Percentiles rank a stretch among this genome's conserved stretches.
Evolutionary conservation across 768 basidiomycete species (phyloP).

Genomic region (Boletus sensibilis): DNA sequence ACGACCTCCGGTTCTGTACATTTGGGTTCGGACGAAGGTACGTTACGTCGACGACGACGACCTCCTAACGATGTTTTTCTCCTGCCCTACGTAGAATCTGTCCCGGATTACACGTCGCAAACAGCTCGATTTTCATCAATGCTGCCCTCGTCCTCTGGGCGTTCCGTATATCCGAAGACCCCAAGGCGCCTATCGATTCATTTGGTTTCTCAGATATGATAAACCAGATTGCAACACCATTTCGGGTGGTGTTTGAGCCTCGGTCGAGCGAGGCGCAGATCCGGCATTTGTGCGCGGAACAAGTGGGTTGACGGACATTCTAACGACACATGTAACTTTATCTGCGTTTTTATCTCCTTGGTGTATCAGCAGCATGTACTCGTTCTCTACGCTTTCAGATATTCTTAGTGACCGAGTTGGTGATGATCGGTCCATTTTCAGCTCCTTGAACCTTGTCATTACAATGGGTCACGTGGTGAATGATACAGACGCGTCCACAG

Average conservation of each 20-base stretch:
- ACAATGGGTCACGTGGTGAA: not conserved
- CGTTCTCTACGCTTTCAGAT: not conserved
- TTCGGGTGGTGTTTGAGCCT: not conserved
- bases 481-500: not conserved
- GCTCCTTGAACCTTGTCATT: too few relatives aligned
- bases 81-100: not conserved
- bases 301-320: not conserved
- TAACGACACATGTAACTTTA: not conserved
- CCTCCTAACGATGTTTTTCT: not conserved
- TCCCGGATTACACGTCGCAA: slow-evolving; percentile 2
- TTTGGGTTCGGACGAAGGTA: slow-evolving; percentile 11
- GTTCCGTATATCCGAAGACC: slow-evolving; percentile 5
- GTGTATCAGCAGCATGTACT: not conserved
- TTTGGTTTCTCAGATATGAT: not conserved
- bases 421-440: too few relatives aligned
- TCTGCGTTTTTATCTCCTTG: not conserved
- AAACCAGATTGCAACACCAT: not conserved
- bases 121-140: slow-evolving; percentile 2
- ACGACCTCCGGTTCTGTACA: slow-evolving; percentile 4
- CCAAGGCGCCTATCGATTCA: not conserved
- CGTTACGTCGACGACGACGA: not conserved
- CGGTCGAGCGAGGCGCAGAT: slow-evolving; percentile 1
- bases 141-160: not conserved
- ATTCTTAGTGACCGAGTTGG: not conserved
- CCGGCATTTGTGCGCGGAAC: not conserved